Percentiles rank a stretch among this genome's conserved stretches.
These are phyloP conservation scores for Gloeostereum incarnatum DNA, from an alignment of 768 basidiomycete genomes.

Conservation along the genomic window DNA sequence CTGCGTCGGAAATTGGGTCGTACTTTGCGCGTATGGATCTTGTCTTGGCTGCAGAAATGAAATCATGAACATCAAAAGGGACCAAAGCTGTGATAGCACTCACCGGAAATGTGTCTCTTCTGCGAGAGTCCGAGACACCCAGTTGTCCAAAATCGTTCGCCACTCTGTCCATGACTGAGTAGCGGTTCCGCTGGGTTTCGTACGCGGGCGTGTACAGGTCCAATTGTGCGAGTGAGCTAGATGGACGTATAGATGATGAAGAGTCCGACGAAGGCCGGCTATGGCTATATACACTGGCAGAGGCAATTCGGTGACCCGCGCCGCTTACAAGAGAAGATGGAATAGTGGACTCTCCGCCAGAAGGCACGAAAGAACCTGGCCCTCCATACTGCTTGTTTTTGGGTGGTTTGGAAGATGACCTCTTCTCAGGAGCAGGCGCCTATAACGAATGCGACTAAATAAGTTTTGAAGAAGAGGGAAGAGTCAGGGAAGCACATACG, in stretches of 20 bases:
- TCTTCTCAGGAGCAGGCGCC: constrained; percentile 78
- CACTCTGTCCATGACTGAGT: constrained; percentile 41
- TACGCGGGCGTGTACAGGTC: constrained; percentile 73
- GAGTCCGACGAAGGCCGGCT: constrained; percentile 37
- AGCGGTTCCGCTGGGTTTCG: constrained; percentile 40
- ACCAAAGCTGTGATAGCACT: constrained; percentile 14
- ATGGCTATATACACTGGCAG: constrained; percentile 26
- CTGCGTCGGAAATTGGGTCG: constrained; percentile 22
- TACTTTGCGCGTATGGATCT: constrained; percentile 23
- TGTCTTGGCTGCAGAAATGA: constrained; percentile 21
- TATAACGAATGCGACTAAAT: constrained; percentile 21
- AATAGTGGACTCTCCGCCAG: constrained; percentile 24
- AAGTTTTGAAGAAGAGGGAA: not conserved
- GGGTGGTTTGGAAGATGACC: constrained; percentile 35
- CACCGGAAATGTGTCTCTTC: constrained; percentile 55
- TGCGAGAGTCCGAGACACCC: constrained; percentile 36
- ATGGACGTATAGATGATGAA: constrained; percentile 52
- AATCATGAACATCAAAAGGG: not conserved
- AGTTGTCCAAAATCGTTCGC: constrained; percentile 61
- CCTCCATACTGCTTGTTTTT: constrained; percentile 63
- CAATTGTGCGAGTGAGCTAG: constrained; percentile 49
- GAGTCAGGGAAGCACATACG: constrained; percentile 32
- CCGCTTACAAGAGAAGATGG: constrained; percentile 16
- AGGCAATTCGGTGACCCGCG: constrained; percentile 17
- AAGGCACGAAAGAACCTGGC: constrained; percentile 64